Evolutionary conservation across 495 filamentous ascomycete genomes (phyloP), one percentile per base, ranked within the genome.

Genomic region (Penicillium waksmanii): DNA sequence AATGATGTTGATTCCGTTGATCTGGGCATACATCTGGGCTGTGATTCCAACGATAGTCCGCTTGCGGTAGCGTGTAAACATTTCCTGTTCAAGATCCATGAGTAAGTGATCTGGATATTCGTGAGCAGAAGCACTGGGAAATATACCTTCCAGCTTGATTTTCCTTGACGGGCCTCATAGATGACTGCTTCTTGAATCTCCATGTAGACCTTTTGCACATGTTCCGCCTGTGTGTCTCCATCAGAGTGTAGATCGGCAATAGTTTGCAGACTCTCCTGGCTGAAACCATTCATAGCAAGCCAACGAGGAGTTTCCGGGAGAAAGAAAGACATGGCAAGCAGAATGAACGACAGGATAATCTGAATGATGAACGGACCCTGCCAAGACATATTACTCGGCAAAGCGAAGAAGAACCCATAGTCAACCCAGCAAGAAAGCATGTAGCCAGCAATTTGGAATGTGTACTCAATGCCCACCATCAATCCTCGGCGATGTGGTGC

Each of bases 1-100:
- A 51, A 73, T 71, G 57, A 73, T 68, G 55, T 72, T 73, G 64
- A 73, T 73, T 21, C 71, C 71, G 53, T 69, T 73, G n/a, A 72
- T 61, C 55, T 72, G 70, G 9, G 70, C 68, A 34, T 65, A 71
- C 66, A 73, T 73, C 51, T 73, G 68, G 6, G 65, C 68, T 1
- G 66, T 71, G 33, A 73, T 71, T 44, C 69, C 69, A 12, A 72
- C 65, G 21, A 67, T 69, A 2, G 67, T 72, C 25, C 69, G 61
- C 38, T 72, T 72, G 2, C 69, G 67, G 47, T 72, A 72, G 5
- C 65, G 59, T 13, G 67, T 72, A 51, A 71, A 69, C 68, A 73
- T 71, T 58, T 71, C 68, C 66, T 69, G 52, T 17, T 33, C 31
- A 10, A 19, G 0, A 44, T 18, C 0, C 17, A 36, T 43, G 18